Percentiles rank a stretch among this genome's conserved stretches.
Evolutionary conservation across 148 eudicot genomes (phyloP).

Genomic region (Selenicereus undatus): DNA sequence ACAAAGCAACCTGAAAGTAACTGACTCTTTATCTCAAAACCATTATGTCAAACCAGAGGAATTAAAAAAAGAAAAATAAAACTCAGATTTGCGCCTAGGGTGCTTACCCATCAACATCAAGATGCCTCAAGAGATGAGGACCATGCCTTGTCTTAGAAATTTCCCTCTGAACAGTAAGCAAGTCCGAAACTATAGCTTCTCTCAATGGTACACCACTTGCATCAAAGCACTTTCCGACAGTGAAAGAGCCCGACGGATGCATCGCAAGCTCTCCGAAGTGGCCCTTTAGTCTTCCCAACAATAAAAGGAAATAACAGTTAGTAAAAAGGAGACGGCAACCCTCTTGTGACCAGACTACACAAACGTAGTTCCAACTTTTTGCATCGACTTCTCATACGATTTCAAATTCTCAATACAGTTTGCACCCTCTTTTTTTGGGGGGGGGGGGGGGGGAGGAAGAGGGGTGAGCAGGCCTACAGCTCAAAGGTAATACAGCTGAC

Average conservation of each 20-base stretch:
- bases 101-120: conserved; percentile 83
- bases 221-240: conserved; percentile 79
- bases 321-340: background rate
- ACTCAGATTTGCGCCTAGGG: background rate
- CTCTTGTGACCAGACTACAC: background rate
- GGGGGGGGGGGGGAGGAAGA: too few relatives aligned
- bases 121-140: conserved; percentile 72
- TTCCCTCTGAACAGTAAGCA: conserved; percentile 59
- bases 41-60: background rate
- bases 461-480: too few relatives aligned
- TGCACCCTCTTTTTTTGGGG: too few relatives aligned
- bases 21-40: background rate
- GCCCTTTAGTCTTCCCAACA: conserved; percentile 61
- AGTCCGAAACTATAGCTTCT: conserved; percentile 76
- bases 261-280: conserved; percentile 84
- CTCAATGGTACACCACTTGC: conserved; percentile 52
- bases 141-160: conserved; percentile 84
- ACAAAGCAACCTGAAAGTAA: background rate
- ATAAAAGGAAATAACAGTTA: conserved; percentile 6
- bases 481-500: background rate
- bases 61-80: too few relatives aligned
- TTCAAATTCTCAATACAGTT: background rate
- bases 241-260: conserved; percentile 79
- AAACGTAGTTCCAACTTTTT: background rate
- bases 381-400: background rate